Evolutionary conservation across 2,329 filamentous ascomycete genomes (phyloP).

Genomic region (Ophiostoma quercus): DNA sequence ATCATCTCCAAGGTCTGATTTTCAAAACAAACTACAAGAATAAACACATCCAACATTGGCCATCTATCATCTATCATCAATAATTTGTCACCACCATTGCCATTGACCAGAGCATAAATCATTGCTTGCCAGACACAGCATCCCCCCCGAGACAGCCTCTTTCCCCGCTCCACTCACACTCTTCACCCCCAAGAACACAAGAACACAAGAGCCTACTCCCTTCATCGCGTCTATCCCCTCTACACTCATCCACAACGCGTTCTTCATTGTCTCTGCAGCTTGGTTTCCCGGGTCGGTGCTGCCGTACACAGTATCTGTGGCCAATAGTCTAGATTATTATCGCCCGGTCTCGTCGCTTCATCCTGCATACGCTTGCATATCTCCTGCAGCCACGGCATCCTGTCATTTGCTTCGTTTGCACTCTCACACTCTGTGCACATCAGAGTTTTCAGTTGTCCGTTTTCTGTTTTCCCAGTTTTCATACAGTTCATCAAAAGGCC

Average conservation of each 20-base stretch:
- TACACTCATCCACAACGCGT: not conserved
- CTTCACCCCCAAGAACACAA: not conserved
- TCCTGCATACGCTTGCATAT: conserved; percentile 2
- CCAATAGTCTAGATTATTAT: not conserved
- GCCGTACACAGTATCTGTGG: not conserved
- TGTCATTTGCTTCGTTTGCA: not conserved
- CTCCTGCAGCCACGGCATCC: not conserved
- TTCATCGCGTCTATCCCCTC: too few species aligned
- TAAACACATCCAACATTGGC: too few species aligned
- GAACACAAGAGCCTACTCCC: too few species aligned
- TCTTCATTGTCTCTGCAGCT: not conserved
- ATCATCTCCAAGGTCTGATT: not conserved
- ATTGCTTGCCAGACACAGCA: not conserved
- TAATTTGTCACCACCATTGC: too few species aligned
- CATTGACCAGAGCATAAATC: not conserved
- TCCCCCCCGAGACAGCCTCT: not conserved
- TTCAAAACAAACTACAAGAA: too few species aligned
- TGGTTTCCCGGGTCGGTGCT: not conserved
- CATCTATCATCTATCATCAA: not conserved
- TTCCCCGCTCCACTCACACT: not conserved
- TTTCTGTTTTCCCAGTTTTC: too few species aligned
- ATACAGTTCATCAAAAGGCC: too few species aligned
- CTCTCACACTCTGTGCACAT: not conserved
- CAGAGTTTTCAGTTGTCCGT: too few species aligned
- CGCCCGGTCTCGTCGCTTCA: not conserved